These are phyloP conservation scores for Stachybotrys chartarum DNA, from an alignment of 2,329 filamentous ascomycete species.

Conservation along the genomic window DNA sequence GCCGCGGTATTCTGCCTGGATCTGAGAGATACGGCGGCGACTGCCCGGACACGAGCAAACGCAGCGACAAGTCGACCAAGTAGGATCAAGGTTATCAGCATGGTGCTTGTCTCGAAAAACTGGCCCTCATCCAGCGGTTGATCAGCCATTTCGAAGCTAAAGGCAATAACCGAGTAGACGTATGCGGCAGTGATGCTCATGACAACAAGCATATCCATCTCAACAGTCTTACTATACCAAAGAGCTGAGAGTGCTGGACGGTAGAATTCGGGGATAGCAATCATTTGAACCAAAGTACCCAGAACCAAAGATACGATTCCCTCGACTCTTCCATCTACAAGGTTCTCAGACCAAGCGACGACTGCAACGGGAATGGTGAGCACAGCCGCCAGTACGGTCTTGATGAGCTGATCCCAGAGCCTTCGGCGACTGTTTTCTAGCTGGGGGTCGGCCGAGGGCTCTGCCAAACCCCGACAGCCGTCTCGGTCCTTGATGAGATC, in stretches of 20 bases:
- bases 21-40: constrained; percentile 46
- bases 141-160: constrained; percentile 32
- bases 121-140: constrained; percentile 37
- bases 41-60: constrained; percentile 44
- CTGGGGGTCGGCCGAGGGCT: constrained; percentile 33
- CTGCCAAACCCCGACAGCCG: constrained; percentile 30
- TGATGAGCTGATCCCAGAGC: constrained; percentile 35
- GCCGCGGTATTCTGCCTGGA: constrained; percentile 53
- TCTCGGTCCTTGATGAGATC: constrained; percentile 20
- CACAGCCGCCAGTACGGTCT: constrained; percentile 43
- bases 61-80: constrained; percentile 45
- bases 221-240: constrained; percentile 49
- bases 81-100: constrained; percentile 54
- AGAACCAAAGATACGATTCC: constrained; percentile 49
- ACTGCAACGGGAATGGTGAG: constrained; percentile 60
- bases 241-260: constrained; percentile 54
- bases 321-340: constrained; percentile 38
- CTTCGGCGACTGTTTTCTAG: constrained; percentile 22
- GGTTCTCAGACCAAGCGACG: constrained; percentile 58
- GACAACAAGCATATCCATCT: constrained; percentile 64
- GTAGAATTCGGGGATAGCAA: constrained; percentile 60
- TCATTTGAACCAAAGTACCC: constrained; percentile 58
- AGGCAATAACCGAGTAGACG: constrained; percentile 52
- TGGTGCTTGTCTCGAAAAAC: constrained; percentile 57
- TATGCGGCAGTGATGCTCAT: constrained; percentile 61